A percentile compares a stretch with the other conserved stretches of the same genome.
Conservation (phyloP, 2,329 filamentous ascomycete species). For the Blastomyces gilchristii region DNA sequence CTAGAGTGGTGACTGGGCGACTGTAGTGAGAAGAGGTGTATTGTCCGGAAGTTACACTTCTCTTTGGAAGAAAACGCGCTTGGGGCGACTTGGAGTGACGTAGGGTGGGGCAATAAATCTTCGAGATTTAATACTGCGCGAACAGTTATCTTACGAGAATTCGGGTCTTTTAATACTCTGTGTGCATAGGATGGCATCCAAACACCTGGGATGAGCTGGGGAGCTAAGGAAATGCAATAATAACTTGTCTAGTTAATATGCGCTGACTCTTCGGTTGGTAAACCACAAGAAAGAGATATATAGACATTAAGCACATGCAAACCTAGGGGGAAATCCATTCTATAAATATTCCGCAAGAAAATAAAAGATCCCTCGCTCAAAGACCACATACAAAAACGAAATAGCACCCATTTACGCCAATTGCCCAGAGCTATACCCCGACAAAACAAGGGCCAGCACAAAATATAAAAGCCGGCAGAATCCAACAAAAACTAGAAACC, state of each 20-base stretch:
- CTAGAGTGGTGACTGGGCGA: not conserved
- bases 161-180: not conserved
- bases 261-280: not conserved
- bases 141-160: not conserved
- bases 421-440: not conserved
- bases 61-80: not conserved
- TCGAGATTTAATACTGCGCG: not conserved
- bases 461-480: constrained; percentile 14
- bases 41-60: not conserved
- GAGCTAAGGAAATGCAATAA: not conserved
- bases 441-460: not conserved
- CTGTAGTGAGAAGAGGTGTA: not conserved
- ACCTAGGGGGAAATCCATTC: not conserved
- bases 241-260: not conserved
- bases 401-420: not conserved
- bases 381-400: not conserved
- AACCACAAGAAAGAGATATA: not conserved
- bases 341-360: constrained; percentile 1
- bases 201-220: no score
- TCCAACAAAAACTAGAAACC: constrained; percentile 16
- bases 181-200: not conserved
- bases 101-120: constrained; percentile 16
- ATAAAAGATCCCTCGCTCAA: not conserved
- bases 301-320: not conserved
- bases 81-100: constrained; percentile 14